These are phyloP conservation scores for Pluteus cervinus DNA, from an alignment of 768 basidiomycete genomes.

Conservation along the genomic window DNA sequence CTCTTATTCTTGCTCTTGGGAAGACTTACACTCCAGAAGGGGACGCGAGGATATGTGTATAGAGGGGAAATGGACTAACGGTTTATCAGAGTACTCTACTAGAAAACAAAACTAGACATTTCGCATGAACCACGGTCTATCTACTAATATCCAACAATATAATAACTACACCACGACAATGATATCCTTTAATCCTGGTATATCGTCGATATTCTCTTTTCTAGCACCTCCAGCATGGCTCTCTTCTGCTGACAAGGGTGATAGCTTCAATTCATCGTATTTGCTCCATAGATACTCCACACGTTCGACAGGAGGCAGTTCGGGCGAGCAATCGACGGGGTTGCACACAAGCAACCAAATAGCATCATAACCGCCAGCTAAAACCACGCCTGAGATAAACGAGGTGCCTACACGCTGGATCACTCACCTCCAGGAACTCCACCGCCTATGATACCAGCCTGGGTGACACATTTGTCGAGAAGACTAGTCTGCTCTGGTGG, in stretches of 20 bases:
- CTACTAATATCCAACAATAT: neutral
- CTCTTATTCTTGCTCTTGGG: constrained; percentile 66
- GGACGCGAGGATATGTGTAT: constrained; percentile 63
- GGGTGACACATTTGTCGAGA: constrained; percentile 67
- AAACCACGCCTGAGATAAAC: constrained; percentile 2
- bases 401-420: neutral
- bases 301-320: constrained; percentile 46
- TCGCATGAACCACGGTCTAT: neutral
- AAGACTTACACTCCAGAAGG: constrained; percentile 78
- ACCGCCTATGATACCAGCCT: constrained; percentile 86
- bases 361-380: constrained; percentile 97
- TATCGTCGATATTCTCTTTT: constrained; percentile 50
- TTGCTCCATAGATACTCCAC: constrained; percentile 66
- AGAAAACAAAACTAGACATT: constrained; percentile 6
- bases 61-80: neutral
- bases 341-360: constrained; percentile 88
- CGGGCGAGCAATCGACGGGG: constrained; percentile 36
- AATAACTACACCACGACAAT: constrained; percentile 15
- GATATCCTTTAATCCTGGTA: constrained; percentile 48
- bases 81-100: neutral
- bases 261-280: constrained; percentile 58
- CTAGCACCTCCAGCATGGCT: constrained; percentile 62
- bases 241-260: constrained; percentile 67
- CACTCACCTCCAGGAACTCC: constrained; percentile 92
- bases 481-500: constrained; percentile 82